Conservation (phyloP, 768 basidiomycete genomes). For the Clathrus columnatus region DNA sequence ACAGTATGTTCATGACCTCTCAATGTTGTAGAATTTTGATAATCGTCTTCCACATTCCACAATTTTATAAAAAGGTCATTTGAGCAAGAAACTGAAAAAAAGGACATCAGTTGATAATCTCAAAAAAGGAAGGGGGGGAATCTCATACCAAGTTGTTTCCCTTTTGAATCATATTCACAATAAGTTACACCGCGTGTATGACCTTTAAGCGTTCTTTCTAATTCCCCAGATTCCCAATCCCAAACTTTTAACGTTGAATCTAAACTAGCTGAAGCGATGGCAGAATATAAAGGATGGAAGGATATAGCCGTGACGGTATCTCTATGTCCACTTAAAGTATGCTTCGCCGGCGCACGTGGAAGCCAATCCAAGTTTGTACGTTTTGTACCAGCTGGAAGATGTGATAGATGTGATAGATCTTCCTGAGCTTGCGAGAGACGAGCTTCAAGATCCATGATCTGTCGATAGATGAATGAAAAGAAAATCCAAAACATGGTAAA, state of each 20-base stretch:
- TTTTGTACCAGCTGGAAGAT: constrained; percentile 24
- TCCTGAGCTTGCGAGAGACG: constrained; percentile 68
- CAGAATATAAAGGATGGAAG: constrained; percentile 80
- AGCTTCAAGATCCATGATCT: constrained; percentile 95
- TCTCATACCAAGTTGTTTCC: constrained; percentile 61
- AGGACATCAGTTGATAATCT: neutral
- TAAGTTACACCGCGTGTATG: constrained; percentile 87
- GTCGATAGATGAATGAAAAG: constrained; percentile 11
- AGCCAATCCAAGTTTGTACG: constrained; percentile 68
- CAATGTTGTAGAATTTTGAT: constrained; percentile 81
- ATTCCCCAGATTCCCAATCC: constrained; percentile 95
- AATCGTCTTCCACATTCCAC: constrained; percentile 86
- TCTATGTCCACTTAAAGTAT: constrained; percentile 68
- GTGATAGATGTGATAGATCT: constrained; percentile 52
- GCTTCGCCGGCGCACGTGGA: constrained; percentile 75
- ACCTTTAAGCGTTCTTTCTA: constrained; percentile 85
- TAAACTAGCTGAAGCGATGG: constrained; percentile 79
- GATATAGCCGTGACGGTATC: constrained; percentile 68
- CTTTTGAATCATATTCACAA: constrained; percentile 83
- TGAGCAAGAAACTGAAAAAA: constrained; percentile 52
- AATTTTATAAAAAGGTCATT: constrained; percentile 87
- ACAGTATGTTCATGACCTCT: constrained; percentile 90
- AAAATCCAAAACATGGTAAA: neutral
- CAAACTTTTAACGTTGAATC: constrained; percentile 88
- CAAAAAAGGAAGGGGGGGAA: constrained; percentile 15